These are phyloP conservation scores for Elaphomyces granulatus DNA, from an alignment of 495 filamentous ascomycete genomes.

Conservation along the genomic window DNA sequence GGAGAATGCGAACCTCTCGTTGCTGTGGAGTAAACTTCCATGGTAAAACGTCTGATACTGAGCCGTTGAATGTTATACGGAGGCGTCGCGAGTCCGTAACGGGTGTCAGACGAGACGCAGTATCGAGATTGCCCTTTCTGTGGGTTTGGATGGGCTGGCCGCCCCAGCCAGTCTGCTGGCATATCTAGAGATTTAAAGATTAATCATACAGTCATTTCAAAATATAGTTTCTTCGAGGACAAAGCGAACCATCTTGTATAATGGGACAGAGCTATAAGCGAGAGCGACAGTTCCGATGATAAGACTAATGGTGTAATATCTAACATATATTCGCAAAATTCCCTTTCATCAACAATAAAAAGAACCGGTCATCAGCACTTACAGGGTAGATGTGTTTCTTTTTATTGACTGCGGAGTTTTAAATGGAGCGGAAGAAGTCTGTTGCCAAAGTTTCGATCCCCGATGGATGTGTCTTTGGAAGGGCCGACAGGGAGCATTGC, in stretches of 20 bases:
- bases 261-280: conserved; percentile 87
- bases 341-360: conserved; percentile 2
- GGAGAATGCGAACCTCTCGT: conserved; percentile 86
- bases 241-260: conserved; percentile 85
- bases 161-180: conserved; percentile 90
- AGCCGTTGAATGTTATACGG: conserved; percentile 90
- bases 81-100: conserved; percentile 72
- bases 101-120: conserved; percentile 57
- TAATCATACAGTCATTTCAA: background rate
- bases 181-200: conserved; percentile 46
- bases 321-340: conserved; percentile 17
- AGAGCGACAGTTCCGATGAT: conserved; percentile 84
- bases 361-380: conserved; percentile 2
- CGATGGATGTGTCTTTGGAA: no score
- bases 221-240: background rate
- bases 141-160: conserved; percentile 86
- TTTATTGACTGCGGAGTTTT: conserved; percentile 28
- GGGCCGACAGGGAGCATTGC: no score
- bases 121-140: conserved; percentile 45
- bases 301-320: conserved; percentile 71
- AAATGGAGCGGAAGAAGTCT: no score
- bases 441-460: no score
- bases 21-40: conserved; percentile 98
- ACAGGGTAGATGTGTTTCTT: conserved; percentile 33
- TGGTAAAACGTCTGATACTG: conserved; percentile 83